Percentiles rank a stretch among this genome's conserved stretches.
phyloP scores from a whole-genome alignment of 1,284 basidiomycete genomes.

The Mrakiaceae sp. region DNA sequence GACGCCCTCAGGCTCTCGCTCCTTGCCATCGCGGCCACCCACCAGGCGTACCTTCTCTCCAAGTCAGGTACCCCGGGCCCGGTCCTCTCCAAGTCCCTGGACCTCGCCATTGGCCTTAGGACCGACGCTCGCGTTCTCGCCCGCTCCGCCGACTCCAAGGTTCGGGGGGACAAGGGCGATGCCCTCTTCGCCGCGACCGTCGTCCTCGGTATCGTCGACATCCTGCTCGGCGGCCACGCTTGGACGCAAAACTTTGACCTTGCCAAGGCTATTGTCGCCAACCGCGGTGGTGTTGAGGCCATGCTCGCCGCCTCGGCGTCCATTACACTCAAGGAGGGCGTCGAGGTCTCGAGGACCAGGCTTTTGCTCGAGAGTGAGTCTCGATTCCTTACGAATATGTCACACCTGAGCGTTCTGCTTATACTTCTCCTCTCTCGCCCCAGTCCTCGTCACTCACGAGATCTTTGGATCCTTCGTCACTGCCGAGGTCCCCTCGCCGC shows the following conservation, averaged over 20 bases:
- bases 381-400: background rate
- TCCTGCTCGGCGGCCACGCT: slow-evolving; percentile 13
- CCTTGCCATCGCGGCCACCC: slow-evolving; percentile 1
- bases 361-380: slow-evolving; percentile 9
- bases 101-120: slow-evolving; percentile 7
- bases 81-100: slow-evolving; percentile 6
- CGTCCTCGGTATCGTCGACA: slow-evolving; percentile 3
- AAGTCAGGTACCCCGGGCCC: background rate
- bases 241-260: background rate
- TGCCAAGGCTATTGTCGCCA: background rate
- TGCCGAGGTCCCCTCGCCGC: background rate
- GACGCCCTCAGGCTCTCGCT: slow-evolving; percentile 12
- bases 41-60: slow-evolving; percentile 12
- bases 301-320: background rate
- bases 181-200: background rate
- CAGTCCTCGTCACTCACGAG: slow-evolving; percentile 11
- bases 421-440: too few species aligned
- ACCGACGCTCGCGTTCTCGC: background rate
- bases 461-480: slow-evolving; percentile 8
- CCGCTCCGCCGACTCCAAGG: background rate
- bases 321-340: background rate
- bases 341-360: background rate
- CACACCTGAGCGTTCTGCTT: too few species aligned
- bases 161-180: background rate
- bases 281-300: slow-evolving; percentile 1